Conservation (phyloP, 2,329 filamentous ascomycete species). For the Monilinia laxa region DNA sequence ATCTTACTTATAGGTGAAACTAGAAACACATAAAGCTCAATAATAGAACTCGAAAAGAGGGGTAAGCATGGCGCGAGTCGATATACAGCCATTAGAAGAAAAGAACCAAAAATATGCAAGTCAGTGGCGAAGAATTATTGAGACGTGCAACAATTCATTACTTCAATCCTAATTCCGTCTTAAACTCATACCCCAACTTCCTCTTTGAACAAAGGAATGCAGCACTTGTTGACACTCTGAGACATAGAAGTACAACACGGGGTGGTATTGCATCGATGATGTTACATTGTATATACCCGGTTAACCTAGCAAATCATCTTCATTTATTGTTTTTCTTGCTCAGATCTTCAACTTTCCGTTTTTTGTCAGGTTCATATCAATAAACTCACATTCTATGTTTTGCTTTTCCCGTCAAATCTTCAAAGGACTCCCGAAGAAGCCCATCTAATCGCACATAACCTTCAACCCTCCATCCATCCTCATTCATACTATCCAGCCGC, state of each 20-base stretch:
- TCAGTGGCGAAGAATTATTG: background rate
- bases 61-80: background rate
- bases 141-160: background rate
- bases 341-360: background rate
- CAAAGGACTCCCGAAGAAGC: no score
- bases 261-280: constrained; percentile 1
- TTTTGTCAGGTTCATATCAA: background rate
- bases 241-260: background rate
- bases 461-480: no score
- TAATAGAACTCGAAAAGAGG: background rate
- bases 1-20: background rate
- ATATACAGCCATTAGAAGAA: background rate
- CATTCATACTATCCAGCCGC: no score
- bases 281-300: background rate
- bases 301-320: background rate
- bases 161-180: no score
- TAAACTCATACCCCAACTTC: background rate
- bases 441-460: no score
- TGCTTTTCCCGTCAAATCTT: no score
- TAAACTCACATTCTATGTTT: background rate
- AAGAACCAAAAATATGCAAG: background rate
- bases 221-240: background rate
- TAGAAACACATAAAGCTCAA: background rate
- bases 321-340: no score
- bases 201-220: background rate